Base-by-base conservation (phyloP, 2,329 filamentous ascomycete species). In the Aspergillus aculeatinus region DNA sequence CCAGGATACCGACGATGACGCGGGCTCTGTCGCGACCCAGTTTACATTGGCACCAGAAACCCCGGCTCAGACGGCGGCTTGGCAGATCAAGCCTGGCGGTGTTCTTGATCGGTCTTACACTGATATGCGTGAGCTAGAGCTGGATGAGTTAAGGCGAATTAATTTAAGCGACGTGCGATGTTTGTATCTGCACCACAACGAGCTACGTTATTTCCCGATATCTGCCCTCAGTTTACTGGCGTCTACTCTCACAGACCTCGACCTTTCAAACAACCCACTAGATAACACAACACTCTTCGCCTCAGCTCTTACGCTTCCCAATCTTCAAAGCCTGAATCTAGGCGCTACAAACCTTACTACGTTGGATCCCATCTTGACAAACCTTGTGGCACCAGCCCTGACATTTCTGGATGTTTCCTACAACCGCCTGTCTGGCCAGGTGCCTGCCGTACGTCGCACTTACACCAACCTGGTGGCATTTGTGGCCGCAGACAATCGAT, bases 371-470 rank as follows among this genome's bases (percentile, higher is more conserved):
- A 77, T 98, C 16, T 82, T 86, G 3, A 76, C 80, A 5, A 80
- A 86, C 64, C 82, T 98, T 5, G 81, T 83, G n/a, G 92, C 93
- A 0, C 92, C 92, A 0, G 81, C 78, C 6, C 82, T 98, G 6
- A 85, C 89, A 57, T 89, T 89, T 66, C 81, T 97, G 1, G 91
- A 98, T 70, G 82, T 96, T 7, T 92, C 89, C 25, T 85, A 89
- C 64, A 98, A 98, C 72, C 87, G 89, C n/a, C 78, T 98, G 31
- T 84, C 86, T 0, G 83, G 84, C 5, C 53, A 83, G 0, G 80
- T 97, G 0, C 91, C 93, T 0, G 65, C 72, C 25, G 78, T 96
- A 6, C 87, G 87, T 56, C 77, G 83, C 6, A 79, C 78, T 1
- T 97, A 92, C 72, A 91, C 92, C 0, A 82, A 80, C 6, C 81